Evolutionary conservation across 371 early-diverging fungal species (phyloP).

Genomic region (Saksenaea vasiformis): DNA sequence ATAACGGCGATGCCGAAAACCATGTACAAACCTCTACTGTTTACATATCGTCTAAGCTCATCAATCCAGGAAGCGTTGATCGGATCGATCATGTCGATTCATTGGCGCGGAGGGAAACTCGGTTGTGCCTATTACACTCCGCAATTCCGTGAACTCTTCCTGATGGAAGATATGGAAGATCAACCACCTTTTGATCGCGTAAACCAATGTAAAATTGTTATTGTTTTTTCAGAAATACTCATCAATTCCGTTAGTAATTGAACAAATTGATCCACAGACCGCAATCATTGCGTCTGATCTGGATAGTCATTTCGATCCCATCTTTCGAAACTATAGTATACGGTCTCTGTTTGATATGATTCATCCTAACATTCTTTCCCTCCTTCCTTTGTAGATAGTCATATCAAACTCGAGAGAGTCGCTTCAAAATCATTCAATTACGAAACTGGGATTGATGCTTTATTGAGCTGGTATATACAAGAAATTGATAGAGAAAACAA

Average conservation of each 20-base stretch:
- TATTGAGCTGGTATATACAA: constrained; percentile 23
- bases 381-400: constrained; percentile 21
- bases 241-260: constrained; percentile 14
- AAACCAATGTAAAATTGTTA: constrained; percentile 27
- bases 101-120: constrained; percentile 35
- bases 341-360: background rate
- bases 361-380: constrained; percentile 29
- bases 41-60: too few species aligned
- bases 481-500: background rate
- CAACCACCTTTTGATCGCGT: constrained; percentile 35
- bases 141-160: constrained; percentile 37
- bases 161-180: constrained; percentile 63
- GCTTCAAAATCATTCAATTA: constrained; percentile 58
- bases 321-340: background rate
- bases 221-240: background rate
- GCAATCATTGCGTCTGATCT: constrained; percentile 39
- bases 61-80: background rate
- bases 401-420: constrained; percentile 38
- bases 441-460: constrained; percentile 43
- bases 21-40: too few species aligned
- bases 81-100: constrained; percentile 44
- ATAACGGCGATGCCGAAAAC: too few species aligned
- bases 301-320: constrained; percentile 18
- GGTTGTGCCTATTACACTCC: constrained; percentile 60
- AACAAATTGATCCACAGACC: constrained; percentile 31